Conservation (phyloP, 2,329 filamentous ascomycete species). For the Knufia fluminis region DNA sequence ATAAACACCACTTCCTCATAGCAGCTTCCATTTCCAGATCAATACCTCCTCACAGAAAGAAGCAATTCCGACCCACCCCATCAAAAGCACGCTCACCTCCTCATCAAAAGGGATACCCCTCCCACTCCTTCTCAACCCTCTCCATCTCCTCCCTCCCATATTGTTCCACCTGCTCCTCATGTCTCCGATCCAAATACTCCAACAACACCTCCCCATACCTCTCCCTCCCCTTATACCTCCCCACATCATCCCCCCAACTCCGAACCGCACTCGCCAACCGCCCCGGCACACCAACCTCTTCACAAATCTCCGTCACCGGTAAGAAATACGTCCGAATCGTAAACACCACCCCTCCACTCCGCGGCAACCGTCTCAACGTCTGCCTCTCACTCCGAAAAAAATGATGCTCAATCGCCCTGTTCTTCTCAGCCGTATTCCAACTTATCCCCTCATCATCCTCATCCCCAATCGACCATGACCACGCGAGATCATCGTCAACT, state of each 20-base stretch:
- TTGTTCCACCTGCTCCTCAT: constrained; percentile 57
- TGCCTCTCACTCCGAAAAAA: constrained; percentile 71
- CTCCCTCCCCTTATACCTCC: constrained; percentile 67
- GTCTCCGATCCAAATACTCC: constrained; percentile 65
- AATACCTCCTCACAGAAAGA: background rate
- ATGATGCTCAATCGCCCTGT: constrained; percentile 62
- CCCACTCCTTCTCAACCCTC: constrained; percentile 16
- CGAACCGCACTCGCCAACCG: constrained; percentile 66
- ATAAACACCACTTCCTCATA: background rate
- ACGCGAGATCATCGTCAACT: constrained; percentile 67
- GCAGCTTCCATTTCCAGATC: background rate
- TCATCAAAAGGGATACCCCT: constrained; percentile 11
- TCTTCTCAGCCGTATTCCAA: constrained; percentile 69
- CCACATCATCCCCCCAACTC: constrained; percentile 73
- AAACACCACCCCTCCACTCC: constrained; percentile 54
- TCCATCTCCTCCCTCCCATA: constrained; percentile 15
- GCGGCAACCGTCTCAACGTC: constrained; percentile 54
- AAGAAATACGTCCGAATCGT: constrained; percentile 75
- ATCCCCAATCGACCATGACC: constrained; percentile 65
- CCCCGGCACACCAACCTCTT: constrained; percentile 69
- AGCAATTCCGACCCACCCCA: too few relatives aligned
- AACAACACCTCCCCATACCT: constrained; percentile 64
- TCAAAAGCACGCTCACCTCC: too few relatives aligned
- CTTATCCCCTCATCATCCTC: constrained; percentile 58
- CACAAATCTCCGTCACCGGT: constrained; percentile 56